A percentile compares a stretch with the other conserved stretches of the same genome.
phyloP scores from a whole-genome alignment of 2,329 filamentous ascomycete genomes.

The Colletotrichum sp. region DNA sequence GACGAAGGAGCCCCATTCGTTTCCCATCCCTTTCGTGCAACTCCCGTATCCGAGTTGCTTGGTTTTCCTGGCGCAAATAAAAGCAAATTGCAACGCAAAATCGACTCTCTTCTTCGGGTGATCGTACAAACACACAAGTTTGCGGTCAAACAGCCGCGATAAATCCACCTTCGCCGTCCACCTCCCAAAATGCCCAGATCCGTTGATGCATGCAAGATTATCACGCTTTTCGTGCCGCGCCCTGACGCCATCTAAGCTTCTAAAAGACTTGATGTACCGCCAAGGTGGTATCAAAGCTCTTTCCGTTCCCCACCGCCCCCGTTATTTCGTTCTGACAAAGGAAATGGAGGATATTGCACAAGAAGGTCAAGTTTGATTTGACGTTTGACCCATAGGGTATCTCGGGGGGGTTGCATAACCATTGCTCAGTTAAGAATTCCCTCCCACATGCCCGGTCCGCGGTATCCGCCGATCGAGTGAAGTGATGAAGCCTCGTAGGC shows the following conservation, averaged over 20 bases:
- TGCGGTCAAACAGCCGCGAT: slow-evolving; percentile 4
- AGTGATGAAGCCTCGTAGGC: slow-evolving; percentile 50
- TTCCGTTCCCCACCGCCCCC: slow-evolving; percentile 28
- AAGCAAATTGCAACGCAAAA: slow-evolving; percentile 11
- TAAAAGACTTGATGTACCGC: slow-evolving; percentile 34
- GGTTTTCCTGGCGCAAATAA: neutral
- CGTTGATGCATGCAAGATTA: slow-evolving; percentile 44
- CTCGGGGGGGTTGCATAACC: neutral
- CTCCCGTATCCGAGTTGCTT: neutral
- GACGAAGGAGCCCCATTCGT: neutral
- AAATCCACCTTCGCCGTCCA: slow-evolving; percentile 26
- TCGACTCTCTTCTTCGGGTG: slow-evolving; percentile 17
- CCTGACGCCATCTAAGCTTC: slow-evolving; percentile 35
- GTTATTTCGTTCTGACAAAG: slow-evolving; percentile 25
- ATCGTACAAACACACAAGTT: slow-evolving; percentile 22
- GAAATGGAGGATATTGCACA: slow-evolving; percentile 21
- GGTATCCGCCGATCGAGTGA: slow-evolving; percentile 54
- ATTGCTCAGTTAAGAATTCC: slow-evolving; percentile 60
- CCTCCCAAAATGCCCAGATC: slow-evolving; percentile 37
- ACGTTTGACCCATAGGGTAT: slow-evolving; percentile 7
- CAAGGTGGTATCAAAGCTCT: slow-evolving; percentile 35
- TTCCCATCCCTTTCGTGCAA: neutral
- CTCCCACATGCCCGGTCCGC: slow-evolving; percentile 70
- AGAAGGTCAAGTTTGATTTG: slow-evolving; percentile 8
- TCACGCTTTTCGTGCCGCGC: slow-evolving; percentile 44